These are phyloP conservation scores for Solanum medicagineum DNA, from an alignment of 257 asterid species.

Conservation along the genomic window DNA sequence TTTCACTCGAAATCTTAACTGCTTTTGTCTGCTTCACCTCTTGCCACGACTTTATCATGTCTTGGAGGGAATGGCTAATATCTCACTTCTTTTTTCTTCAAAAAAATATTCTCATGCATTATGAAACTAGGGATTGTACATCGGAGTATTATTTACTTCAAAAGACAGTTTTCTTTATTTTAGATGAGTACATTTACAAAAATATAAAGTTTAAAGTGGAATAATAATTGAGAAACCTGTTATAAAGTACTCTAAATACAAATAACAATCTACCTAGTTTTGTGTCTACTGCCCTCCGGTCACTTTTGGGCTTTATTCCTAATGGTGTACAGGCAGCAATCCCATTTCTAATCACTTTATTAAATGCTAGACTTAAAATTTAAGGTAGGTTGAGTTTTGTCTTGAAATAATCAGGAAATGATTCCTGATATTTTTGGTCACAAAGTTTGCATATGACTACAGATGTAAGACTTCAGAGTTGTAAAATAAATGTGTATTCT, in stretches of 20 bases:
- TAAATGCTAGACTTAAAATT: background rate
- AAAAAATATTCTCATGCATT: background rate
- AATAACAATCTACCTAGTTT: background rate
- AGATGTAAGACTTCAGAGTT: background rate
- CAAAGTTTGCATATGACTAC: background rate
- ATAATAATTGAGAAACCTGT: background rate
- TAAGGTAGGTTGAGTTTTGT: background rate
- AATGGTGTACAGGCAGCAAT: background rate
- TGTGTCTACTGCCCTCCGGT: background rate
- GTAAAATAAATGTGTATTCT: background rate
- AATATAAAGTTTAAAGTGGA: background rate
- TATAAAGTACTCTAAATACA: background rate
- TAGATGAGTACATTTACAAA: background rate
- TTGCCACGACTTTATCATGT: background rate
- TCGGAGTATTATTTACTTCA: background rate
- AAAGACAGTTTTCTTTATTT: background rate
- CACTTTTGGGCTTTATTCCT: background rate
- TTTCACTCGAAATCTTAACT: background rate
- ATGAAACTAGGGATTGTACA: background rate
- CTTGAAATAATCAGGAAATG: background rate
- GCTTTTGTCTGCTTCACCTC: background rate
- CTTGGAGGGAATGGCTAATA: background rate
- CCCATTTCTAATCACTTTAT: background rate
- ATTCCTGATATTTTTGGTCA: background rate
- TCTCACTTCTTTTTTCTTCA: background rate